Conservation (phyloP, 495 filamentous ascomycete genomes). For the Hypoxylon fragiforme region DNA sequence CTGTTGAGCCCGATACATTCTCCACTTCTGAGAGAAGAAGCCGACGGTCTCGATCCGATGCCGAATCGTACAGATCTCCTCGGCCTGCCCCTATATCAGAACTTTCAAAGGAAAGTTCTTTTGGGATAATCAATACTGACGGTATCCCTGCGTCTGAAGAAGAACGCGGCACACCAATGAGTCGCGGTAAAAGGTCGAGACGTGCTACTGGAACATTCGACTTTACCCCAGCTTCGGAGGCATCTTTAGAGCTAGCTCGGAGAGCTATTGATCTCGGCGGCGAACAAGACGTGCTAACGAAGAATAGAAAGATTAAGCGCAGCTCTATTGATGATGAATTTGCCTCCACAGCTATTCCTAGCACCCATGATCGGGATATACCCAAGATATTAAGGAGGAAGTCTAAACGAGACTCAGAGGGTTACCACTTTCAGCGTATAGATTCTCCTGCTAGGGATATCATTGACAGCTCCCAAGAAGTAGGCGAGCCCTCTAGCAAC, state of each 20-base stretch:
- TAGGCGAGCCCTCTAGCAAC: constrained; percentile 15
- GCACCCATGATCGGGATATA: constrained; percentile 9
- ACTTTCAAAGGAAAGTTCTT: constrained; percentile 40
- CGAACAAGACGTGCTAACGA: constrained; percentile 4
- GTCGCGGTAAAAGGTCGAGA: constrained; percentile 38
- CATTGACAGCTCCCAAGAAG: constrained; percentile 21
- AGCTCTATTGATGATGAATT: constrained; percentile 16
- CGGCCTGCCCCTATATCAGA: constrained; percentile 21
- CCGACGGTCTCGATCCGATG: constrained; percentile 25
- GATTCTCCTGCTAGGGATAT: constrained; percentile 10
- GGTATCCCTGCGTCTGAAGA: constrained; percentile 31
- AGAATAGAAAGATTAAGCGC: constrained; percentile 10
- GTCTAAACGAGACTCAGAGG: constrained; percentile 24
- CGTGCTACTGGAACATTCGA: constrained; percentile 32
- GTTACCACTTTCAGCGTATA: constrained; percentile 35
- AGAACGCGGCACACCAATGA: constrained; percentile 38
- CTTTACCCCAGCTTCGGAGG: constrained; percentile 16
- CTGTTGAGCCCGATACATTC: background rate
- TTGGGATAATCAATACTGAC: constrained; percentile 30
- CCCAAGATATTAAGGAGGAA: constrained; percentile 4
- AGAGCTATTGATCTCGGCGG: constrained; percentile 3
- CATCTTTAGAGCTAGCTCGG: constrained; percentile 10
- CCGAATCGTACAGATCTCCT: constrained; percentile 33
- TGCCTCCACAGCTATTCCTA: background rate
- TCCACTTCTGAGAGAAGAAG: constrained; percentile 5